These are phyloP conservation scores for Xerocomus potaroensis DNA, from an alignment of 768 basidiomycete species.

Conservation along the genomic window DNA sequence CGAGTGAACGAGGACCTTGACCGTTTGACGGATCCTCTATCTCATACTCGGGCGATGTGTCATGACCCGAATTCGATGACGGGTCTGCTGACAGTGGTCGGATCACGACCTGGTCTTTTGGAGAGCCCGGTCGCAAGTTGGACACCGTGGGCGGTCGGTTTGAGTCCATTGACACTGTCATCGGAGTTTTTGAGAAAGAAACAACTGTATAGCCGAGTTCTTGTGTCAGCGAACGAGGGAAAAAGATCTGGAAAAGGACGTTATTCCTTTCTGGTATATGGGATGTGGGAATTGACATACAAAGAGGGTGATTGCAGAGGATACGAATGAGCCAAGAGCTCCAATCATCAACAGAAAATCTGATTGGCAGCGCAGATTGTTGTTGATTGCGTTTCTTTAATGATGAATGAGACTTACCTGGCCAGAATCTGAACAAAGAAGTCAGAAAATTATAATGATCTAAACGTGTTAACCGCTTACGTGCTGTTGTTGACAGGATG, in stretches of 20 bases:
- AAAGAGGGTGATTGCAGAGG: conserved; percentile 75
- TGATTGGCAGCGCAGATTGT: conserved; percentile 18
- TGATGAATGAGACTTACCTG: conserved; percentile 39
- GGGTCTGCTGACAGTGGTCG: conserved; percentile 13
- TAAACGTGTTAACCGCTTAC: conserved; percentile 40
- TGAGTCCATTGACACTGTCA: conserved; percentile 22
- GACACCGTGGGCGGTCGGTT: conserved; percentile 3
- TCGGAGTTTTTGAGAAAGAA: conserved; percentile 29
- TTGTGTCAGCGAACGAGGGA: conserved; percentile 65
- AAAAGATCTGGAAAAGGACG: conserved; percentile 53
- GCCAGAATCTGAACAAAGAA: conserved; percentile 47
- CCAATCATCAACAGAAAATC: conserved; percentile 71
- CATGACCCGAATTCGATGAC: conserved; percentile 25
- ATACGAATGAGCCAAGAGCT: conserved; percentile 72
- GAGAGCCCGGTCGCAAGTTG: conserved; percentile 13
- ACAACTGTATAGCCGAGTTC: conserved; percentile 57
- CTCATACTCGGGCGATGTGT: conserved; percentile 39
- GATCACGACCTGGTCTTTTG: conserved; percentile 24
- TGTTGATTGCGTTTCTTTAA: not conserved
- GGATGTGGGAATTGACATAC: conserved; percentile 38
- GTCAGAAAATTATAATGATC: not conserved
- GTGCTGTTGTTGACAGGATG: conserved; percentile 48
- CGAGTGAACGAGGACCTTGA: conserved; percentile 13
- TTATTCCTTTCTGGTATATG: not conserved
- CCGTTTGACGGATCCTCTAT: conserved; percentile 26